Base-by-base conservation (phyloP, 345 rosid genomes). In the Clarkia xantiana region DNA sequence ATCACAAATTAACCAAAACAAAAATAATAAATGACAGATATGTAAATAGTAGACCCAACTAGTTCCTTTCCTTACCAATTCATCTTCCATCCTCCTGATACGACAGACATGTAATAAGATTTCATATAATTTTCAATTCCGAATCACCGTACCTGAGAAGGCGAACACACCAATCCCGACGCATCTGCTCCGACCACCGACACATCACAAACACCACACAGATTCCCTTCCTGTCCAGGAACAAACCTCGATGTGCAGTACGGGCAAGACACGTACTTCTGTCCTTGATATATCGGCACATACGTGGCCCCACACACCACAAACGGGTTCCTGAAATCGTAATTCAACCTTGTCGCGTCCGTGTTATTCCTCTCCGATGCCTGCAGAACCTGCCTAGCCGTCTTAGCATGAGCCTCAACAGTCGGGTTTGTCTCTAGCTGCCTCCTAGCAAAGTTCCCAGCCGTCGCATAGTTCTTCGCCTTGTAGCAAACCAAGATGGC, bases 321-420 rank as follows among this genome's bases (percentile, higher is more conserved):
- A 63, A 86, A 90, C 0, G 96, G 97, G 67, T 91, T 91, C 57
- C 98, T 76, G 69, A 81, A 91, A 57, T 91, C 98, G 25, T 84
- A 91, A 53, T 84, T 91, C 54, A 91, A 67, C 65, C 74, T 63
- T 8, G 76, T 49, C 41, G 61, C 72, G 69, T 91, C 96, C 0
- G 59, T 71, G 86, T 76, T 71, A 49, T 83, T 90, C 67, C 75
- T 76, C 70, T 90, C 96, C 0, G 86, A 79, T 11, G 91, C 93
- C 67, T 74, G 82, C 47, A 81, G 55, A n/a, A 90, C 82, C 61
- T 86, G 87, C 54, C 95, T 74, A 0, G 97, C 97, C 1, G 52
- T 69, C 70, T 70, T 86, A 41, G 88, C 80, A 54, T 90, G 96
- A 72, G 45, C 77, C 61, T 90, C 97, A 9, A 62, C 18, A 0